Conservation (phyloP, 1,284 basidiomycete species). For the Trichosporon sp. region DNA sequence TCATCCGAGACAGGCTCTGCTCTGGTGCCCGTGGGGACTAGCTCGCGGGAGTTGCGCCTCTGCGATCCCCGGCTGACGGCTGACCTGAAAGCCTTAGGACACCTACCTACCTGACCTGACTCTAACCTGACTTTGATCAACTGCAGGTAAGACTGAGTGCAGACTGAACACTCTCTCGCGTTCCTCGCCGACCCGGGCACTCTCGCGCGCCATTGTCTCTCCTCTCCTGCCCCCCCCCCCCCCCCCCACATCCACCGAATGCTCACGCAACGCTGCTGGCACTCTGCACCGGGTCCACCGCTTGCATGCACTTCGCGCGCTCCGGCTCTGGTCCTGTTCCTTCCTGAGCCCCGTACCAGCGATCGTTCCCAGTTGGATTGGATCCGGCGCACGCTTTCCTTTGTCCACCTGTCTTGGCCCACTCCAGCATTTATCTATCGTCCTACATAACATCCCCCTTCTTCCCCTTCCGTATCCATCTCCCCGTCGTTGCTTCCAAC, state of each 20-base stretch:
- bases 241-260: neutral
- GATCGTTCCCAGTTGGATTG: conserved; percentile 18
- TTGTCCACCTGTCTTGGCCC: conserved; percentile 10
- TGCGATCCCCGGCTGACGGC: neutral
- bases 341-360: conserved; percentile 17
- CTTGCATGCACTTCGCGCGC: neutral
- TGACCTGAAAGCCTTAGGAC: conserved; percentile 2
- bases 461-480: conserved; percentile 18
- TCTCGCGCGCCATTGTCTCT: neutral
- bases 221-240: neutral
- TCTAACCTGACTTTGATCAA: conserved; percentile 14
- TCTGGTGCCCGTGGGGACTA: neutral
- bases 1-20: conserved; percentile 19
- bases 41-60: neutral
- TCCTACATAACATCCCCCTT: conserved; percentile 18
- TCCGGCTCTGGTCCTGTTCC: conserved; percentile 8
- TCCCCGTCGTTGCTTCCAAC: conserved; percentile 19
- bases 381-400: neutral
- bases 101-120: neutral
- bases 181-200: conserved; percentile 5
- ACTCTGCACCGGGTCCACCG: neutral
- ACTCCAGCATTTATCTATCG: conserved; percentile 18
- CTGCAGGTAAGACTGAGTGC: conserved; percentile 5
- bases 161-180: neutral
- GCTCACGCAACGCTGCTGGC: neutral